phyloP scores from a whole-genome alignment of 805 yeast species.

The Candida easanensis region DNA sequence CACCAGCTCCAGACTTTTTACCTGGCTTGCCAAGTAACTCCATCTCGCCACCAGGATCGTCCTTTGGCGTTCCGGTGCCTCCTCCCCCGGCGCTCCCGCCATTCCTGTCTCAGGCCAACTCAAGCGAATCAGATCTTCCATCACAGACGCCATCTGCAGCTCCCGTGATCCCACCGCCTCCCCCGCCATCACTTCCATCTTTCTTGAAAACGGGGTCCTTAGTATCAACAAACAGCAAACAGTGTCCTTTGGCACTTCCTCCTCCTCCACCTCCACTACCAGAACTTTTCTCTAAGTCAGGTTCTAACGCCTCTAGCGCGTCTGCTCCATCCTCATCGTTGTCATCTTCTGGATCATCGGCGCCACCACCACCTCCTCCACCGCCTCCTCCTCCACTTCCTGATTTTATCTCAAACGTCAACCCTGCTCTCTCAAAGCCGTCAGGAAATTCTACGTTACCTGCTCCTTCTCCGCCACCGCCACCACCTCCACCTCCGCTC shows the following conservation, averaged over 20 bases:
- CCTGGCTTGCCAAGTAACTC: too few relatives aligned
- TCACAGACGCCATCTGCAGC: neutral
- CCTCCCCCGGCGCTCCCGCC: slow-evolving; percentile 32
- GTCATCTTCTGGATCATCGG: neutral
- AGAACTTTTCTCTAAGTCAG: slow-evolving; percentile 1
- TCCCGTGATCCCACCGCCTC: slow-evolving; percentile 28
- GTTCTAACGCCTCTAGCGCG: too few relatives aligned
- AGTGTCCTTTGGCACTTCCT: neutral
- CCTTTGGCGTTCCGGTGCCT: too few relatives aligned
- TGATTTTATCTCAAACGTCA: neutral
- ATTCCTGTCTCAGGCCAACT: slow-evolving; percentile 20
- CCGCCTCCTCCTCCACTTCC: slow-evolving; percentile 7
- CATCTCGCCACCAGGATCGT: too few relatives aligned
- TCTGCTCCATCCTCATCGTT: too few relatives aligned
- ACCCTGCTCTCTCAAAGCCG: neutral
- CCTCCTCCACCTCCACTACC: slow-evolving; percentile 24
- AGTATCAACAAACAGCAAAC: too few relatives aligned
- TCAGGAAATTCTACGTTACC: neutral
- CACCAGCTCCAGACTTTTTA: too few relatives aligned
- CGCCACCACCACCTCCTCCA: too few relatives aligned
- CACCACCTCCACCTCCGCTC: slow-evolving; percentile 8
- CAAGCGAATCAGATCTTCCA: neutral
- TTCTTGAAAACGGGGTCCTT: too few relatives aligned
- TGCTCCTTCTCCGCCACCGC: slow-evolving; percentile 3
- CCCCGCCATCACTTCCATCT: slow-evolving; percentile 32